Evolutionary conservation across 2,329 filamentous ascomycete genomes (phyloP), one percentile per base, ranked within the genome.

Genomic region (Bimuria novae-zelandiae): DNA sequence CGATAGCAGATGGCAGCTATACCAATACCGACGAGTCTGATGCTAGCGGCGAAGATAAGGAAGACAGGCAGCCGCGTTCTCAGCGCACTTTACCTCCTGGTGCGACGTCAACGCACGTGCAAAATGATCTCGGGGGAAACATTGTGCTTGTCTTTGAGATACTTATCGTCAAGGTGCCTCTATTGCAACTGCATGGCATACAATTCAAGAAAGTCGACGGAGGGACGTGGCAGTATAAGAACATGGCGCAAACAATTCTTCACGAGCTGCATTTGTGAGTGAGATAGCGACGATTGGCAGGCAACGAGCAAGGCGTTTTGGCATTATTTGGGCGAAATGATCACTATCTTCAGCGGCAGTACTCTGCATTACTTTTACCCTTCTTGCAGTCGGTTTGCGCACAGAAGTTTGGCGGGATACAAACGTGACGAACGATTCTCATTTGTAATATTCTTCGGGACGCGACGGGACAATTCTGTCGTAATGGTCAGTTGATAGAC

Each of bases 161-260:
- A 58, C 87, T 97, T 62, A 94, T 99, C 63, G 94, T 99, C 71
- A 99, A 99, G 77, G 92, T 99, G 22, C 94, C 94, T 11, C 79
- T 99, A 46, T 85, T 99, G 55, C 92, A 89, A 36, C 77, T 99
- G 52, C 93, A 99, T 69, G 94, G 94, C 43, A 92, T 99, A 56
- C 94, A 97, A 73, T 99, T 99, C 80, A 99, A 99, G 82, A 92
- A 94, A 71, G 88, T 97, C 62, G 85, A 90, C 52, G 93, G 94
- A 30, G 93, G 95, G 54, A 97, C 94, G 53, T 97, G 93, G 92
- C 92, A 97, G 75, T 99, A 96, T 78, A 96, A 97, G 80, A 93
- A 90, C 69, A 95, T 97, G 92, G 94, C 94, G 30, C 92, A 96
- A 75, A 92, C 92, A 65, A 97, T 99, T 66, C 79, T 99, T 63